Evolutionary conservation across 78 protist species (phyloP), one percentile per base, ranked within the genome.

Genomic region (Speleostelium caveatum): DNA sequence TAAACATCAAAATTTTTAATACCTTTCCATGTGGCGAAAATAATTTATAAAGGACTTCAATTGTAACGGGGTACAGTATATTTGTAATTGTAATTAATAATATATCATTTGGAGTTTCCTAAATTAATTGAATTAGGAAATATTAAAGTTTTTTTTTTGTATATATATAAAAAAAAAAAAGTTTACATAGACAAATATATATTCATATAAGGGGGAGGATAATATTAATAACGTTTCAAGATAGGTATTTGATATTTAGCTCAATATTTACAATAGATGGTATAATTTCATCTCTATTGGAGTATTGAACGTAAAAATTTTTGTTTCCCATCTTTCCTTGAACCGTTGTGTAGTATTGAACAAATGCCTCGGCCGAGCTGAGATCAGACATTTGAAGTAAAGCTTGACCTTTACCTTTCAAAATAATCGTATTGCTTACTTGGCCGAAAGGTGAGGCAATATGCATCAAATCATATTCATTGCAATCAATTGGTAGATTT

Each of bases 31-130:
- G 87, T 42, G 32, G 41, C 16, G 92, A 67, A 55, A 95, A 95
- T 24, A 95, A 55, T 75, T 86, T 73, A 78, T 62, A 45, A 17
- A 96, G 53, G 5, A 80, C 83, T 4, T 94, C 96, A 7, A 96
- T 76, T 19, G 95, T 93, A 17, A 96, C 89, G 35, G 91, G 85
- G 71, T 93, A 96, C 60, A 87, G 39, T 55, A 77, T 55, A 72
- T 96, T 86, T 30, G 42, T 24, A 33, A 96, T 73, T 22, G 95
- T 78, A 16, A 92, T 73, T 51, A 79, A 77, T 39, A 96, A 75
- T 35, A 96, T 86, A 39, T 87, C 38, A 26, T 86, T 93, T 73
- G 93, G 86, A 39, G 91, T 83, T 42, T 83, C 91, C 55, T 73
- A 35, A 32, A 42, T 17, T 7, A 32, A 30, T 49, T 51, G 2